Conservation (phyloP, 441 rosid genomes). For the Iberis amara region DNA sequence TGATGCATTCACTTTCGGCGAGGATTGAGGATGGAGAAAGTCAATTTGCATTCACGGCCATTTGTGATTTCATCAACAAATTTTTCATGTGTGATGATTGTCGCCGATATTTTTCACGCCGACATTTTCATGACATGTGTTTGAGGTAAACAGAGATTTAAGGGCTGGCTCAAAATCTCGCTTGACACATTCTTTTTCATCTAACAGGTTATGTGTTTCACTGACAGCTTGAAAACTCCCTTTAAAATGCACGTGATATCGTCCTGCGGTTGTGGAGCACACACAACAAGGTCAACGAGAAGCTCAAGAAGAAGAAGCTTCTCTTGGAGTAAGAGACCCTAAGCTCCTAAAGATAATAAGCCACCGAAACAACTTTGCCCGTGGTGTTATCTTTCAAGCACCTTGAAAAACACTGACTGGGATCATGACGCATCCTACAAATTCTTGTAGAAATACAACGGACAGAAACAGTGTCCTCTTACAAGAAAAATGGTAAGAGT, state of each 20-base stretch:
- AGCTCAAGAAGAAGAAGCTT: slow-evolving; percentile 67
- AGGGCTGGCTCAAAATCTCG: background rate
- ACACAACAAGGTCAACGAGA: slow-evolving; percentile 72
- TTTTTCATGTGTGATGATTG: slow-evolving; percentile 89
- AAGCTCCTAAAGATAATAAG: slow-evolving; percentile 82
- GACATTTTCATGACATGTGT: slow-evolving; percentile 78
- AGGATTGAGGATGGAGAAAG: slow-evolving; percentile 77
- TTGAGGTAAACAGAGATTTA: slow-evolving; percentile 47
- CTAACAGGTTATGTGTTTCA: slow-evolving; percentile 22
- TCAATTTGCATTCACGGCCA: slow-evolving; percentile 62
- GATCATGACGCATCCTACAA: slow-evolving; percentile 57
- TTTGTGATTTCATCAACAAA: slow-evolving; percentile 77
- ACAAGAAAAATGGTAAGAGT: slow-evolving; percentile 44
- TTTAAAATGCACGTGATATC: slow-evolving; percentile 59
- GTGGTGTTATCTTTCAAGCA: slow-evolving; percentile 49
- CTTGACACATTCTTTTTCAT: background rate
- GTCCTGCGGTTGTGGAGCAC: slow-evolving; percentile 84
- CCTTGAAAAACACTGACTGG: slow-evolving; percentile 44
- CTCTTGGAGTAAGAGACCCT: slow-evolving; percentile 69
- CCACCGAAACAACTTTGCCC: slow-evolving; percentile 87
- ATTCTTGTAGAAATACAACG: slow-evolving; percentile 65
- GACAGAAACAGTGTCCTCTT: slow-evolving; percentile 50
- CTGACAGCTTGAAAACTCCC: slow-evolving; percentile 52
- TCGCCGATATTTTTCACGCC: slow-evolving; percentile 82
- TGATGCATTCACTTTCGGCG: slow-evolving; percentile 83